Base-by-base conservation (phyloP, 352 stramenopile species). In the Pythium scleroteichum region DNA sequence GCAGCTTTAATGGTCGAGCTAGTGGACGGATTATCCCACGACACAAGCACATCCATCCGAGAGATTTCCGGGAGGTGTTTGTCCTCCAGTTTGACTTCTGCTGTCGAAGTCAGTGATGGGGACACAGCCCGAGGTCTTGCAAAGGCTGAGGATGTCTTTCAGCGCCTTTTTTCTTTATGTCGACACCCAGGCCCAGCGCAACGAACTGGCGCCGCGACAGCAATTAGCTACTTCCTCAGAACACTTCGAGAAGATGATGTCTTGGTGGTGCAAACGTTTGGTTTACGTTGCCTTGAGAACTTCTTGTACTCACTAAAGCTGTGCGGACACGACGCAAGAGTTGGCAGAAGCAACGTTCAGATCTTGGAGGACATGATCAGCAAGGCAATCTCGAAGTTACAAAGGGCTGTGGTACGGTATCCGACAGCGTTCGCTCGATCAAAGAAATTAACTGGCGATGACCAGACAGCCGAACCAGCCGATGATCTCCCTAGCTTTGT, bases 131-230 rank as follows among this genome's bases (percentile, higher is more conserved):
- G 17, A 56, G 53, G 33, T 26, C 27, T 71, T 2, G 38, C 51
- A 14, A 78, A 81, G 16, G 67, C 70, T 4, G 75, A 81, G 16
- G 53, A 71, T 7, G 73, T 95, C 16, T 90, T 95, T 33, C 69
- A 90, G 33, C 72, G 82, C 29, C 27, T 95, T 4, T 93, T 93
- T 59, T 84, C 80, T 20, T 54, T 95, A 8, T 92, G 80, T 46
- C 74, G 71, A 0, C 85, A 95, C 49, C 80, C 85, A 20, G 72
- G 69, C 16, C 68, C 73, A 50, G 49, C 84, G 3, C 75, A 91
- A 39, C 68, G 85, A n/a, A 85, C 79, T 40, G 83, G 85, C 14
- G 77, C 76, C 24, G 83, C 80, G 17, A 76, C 76, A 17, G 76
- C 79, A 2, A 87, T 94, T 20, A 85, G 76, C 50, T 79, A 84